Percentiles rank a stretch among this genome's conserved stretches.
Conservation (phyloP, 352 stramenopile species). For the Pythium volutum region DNA sequence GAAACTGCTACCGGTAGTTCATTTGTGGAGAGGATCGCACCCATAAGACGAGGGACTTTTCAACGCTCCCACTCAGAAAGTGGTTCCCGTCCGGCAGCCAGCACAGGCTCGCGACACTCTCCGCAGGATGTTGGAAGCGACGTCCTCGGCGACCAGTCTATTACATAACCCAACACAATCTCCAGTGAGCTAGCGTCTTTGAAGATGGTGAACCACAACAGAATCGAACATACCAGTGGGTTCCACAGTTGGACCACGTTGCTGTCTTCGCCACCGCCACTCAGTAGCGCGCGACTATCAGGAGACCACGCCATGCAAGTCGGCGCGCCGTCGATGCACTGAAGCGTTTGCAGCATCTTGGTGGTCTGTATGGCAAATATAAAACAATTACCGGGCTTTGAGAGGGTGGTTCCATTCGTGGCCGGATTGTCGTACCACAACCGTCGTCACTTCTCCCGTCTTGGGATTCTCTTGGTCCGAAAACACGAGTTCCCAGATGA, state of each 20-base stretch:
- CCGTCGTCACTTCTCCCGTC: slow-evolving; percentile 7
- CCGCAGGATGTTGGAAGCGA: slow-evolving; percentile 52
- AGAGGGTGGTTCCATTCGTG: no score
- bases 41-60: slow-evolving; percentile 77
- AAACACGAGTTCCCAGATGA: slow-evolving; percentile 64
- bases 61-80: slow-evolving; percentile 66
- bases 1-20: neutral
- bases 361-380: slow-evolving; percentile 23
- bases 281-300: slow-evolving; percentile 54
- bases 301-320: slow-evolving; percentile 71
- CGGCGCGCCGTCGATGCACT: slow-evolving; percentile 39
- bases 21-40: slow-evolving; percentile 28
- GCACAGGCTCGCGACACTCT: slow-evolving; percentile 43
- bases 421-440: slow-evolving; percentile 5
- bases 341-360: slow-evolving; percentile 38
- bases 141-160: slow-evolving; percentile 50
- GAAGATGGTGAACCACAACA: neutral
- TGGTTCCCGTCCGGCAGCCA: slow-evolving; percentile 59
- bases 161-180: neutral
- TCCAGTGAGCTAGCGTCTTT: neutral
- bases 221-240: slow-evolving; percentile 41
- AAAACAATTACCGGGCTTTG: no score
- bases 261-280: slow-evolving; percentile 42
- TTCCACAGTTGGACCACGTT: slow-evolving; percentile 69
- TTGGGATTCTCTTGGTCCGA: slow-evolving; percentile 20